These are phyloP conservation scores for Diutina sp. DNA, from an alignment of 1,139 yeast genomes.

Conservation along the genomic window DNA sequence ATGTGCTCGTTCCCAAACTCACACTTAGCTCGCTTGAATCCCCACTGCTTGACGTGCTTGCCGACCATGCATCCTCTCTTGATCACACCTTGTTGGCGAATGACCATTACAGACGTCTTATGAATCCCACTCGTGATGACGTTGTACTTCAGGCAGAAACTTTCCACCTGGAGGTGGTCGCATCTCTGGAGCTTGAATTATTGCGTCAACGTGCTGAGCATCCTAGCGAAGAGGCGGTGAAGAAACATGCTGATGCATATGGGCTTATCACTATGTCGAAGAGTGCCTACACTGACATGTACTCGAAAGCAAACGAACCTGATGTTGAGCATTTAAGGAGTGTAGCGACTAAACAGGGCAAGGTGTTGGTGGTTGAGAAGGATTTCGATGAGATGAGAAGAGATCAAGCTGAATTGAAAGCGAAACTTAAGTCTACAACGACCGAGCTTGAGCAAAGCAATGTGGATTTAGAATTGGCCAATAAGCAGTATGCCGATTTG, in stretches of 20 bases:
- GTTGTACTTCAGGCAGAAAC: not conserved
- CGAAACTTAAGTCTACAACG: not conserved
- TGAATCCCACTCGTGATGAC: not conserved
- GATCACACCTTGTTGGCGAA: not conserved
- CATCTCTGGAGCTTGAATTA: not conserved
- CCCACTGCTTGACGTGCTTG: not conserved
- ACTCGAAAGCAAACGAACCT: not conserved
- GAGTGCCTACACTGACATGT: not conserved
- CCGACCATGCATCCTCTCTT: not conserved
- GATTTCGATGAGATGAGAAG: not conserved
- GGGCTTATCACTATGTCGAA: not conserved
- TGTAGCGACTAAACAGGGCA: not conserved
- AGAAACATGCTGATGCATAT: not conserved
- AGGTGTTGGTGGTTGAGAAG: not conserved
- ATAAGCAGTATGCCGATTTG: not conserved
- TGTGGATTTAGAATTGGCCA: not conserved
- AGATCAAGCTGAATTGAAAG: not conserved
- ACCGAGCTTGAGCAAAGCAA: not conserved
- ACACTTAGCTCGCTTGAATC: not conserved
- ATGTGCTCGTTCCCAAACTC: not conserved
- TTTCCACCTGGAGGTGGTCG: not conserved
- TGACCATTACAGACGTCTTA: not conserved
- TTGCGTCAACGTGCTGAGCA: not conserved
- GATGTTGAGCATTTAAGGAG: not conserved
- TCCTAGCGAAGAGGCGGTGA: not conserved